Base-by-base conservation (phyloP, 2,329 filamentous ascomycete species). In the Colletotrichum sp. region DNA sequence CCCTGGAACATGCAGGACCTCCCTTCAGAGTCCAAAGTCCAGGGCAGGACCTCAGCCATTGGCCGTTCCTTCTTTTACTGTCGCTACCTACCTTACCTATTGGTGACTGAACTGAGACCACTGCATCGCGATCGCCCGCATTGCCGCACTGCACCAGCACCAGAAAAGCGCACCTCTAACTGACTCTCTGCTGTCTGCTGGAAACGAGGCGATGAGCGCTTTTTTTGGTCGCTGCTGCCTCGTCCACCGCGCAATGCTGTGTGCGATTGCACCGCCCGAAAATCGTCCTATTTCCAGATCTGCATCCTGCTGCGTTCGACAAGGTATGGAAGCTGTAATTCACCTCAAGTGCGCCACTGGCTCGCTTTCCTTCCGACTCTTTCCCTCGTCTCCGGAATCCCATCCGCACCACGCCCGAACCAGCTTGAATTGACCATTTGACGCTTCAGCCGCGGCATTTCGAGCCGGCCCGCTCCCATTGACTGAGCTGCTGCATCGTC, bases 41-140 rank as follows among this genome's bases (percentile, higher is more conserved):
- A 44, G 39, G 39, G 39, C 28, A 60, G 16, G 19, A 4, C 63
- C 63, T 48, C 44, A 22, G 48, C n/a, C 65, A 16, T 34, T 66
- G 59, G 48, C 6, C 7, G 57, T 22, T 36, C 32, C 2, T 22
- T 25, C 15, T 28, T 16, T 36, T 11, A 25, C 28, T n/a, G 13
- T 39, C 30, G 8, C 25, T 32, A 32, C 30, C 27, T 27, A 27
- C 25, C 25, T 27, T 27, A 27, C 27, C 9, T 32, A 28, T 9
- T 25, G 16, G 36, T 48, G 44, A 48, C 44, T 48, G 44, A 48
- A 48, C 44, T 48, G 44, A 48, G 44, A 48, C 44, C 34, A 52
- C 64, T 19, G 61, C 34, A 72, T 75, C 72, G 68, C 68, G 72
- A 75, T 75, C 68, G 68, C 15, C 68, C 59, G 59, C 59, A 61